These are phyloP conservation scores for Camellia japonica DNA, from an alignment of 148 eudicot genomes.

Conservation along the genomic window DNA sequence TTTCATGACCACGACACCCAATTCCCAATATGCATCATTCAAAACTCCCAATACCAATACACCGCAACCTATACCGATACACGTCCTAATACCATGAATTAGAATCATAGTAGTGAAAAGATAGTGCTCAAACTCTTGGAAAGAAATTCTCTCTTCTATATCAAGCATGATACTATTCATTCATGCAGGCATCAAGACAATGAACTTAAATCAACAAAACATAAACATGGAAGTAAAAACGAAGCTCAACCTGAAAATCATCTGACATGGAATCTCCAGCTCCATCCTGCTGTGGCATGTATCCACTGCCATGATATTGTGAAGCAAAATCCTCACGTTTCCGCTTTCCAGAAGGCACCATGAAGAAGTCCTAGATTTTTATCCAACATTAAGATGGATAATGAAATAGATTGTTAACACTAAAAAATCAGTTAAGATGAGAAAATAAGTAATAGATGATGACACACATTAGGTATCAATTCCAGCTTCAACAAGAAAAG, in stretches of 20 bases:
- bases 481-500: too few species aligned
- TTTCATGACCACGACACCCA: too few species aligned
- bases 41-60: too few species aligned
- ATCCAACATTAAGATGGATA: constrained; percentile 16
- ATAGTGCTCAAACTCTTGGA: not conserved
- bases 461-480: too few species aligned
- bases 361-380: constrained; percentile 68
- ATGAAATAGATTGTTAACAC: not conserved
- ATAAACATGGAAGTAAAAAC: not conserved
- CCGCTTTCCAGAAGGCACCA: constrained; percentile 64
- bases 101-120: not conserved
- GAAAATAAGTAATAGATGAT: not conserved
- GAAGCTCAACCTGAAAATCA: constrained; percentile 55
- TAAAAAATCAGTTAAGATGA: not conserved
- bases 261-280: constrained; percentile 54
- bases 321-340: constrained; percentile 80
- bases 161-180: not conserved
- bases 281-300: constrained; percentile 94
- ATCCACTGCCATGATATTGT: constrained; percentile 60
- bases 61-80: too few species aligned
- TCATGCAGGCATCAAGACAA: not conserved
- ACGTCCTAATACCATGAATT: too few species aligned
- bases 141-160: not conserved
- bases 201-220: not conserved
- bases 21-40: too few species aligned